Percentiles rank a stretch among this genome's conserved stretches.
phyloP scores from a whole-genome alignment of 495 filamentous ascomycete species.

The Apiosordaria backusii region DNA sequence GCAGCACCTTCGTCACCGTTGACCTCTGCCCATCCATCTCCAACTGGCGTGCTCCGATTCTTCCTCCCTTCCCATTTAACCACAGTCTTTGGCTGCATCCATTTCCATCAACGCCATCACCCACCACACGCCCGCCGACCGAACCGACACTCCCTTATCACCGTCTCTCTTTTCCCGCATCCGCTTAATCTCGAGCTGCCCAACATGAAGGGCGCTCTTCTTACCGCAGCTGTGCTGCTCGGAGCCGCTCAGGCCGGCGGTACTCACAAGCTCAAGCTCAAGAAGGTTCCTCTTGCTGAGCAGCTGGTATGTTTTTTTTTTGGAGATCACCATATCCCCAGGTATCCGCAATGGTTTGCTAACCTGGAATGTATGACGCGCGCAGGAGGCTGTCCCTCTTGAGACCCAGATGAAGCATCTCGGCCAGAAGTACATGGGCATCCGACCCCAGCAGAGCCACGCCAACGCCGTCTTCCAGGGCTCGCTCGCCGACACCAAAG shows the following conservation, averaged over 20 bases:
- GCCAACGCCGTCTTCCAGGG: constrained; percentile 75
- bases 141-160: neutral
- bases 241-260: constrained; percentile 77
- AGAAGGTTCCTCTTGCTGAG: constrained; percentile 90
- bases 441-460: constrained; percentile 61
- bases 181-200: constrained; percentile 26
- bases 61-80: neutral
- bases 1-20: constrained; percentile 2
- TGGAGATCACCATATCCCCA: neutral
- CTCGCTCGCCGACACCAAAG: constrained; percentile 60
- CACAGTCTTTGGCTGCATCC: neutral
- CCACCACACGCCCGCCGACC: neutral
- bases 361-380: constrained; percentile 17
- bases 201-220: constrained; percentile 76
- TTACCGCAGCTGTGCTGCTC: constrained; percentile 77
- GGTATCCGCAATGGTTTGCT: constrained; percentile 3
- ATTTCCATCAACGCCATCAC: constrained; percentile 1
- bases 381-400: constrained; percentile 71
- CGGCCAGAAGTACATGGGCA: constrained; percentile 91
- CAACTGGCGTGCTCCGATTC: neutral
- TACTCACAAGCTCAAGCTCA: constrained; percentile 90
- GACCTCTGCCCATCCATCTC: neutral
- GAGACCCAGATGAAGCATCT: constrained; percentile 74
- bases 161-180: constrained; percentile 5
- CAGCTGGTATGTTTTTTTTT: constrained; percentile 66